Base-by-base conservation (phyloP, 2,329 filamentous ascomycete species). In the Hypoxylon sp. region DNA sequence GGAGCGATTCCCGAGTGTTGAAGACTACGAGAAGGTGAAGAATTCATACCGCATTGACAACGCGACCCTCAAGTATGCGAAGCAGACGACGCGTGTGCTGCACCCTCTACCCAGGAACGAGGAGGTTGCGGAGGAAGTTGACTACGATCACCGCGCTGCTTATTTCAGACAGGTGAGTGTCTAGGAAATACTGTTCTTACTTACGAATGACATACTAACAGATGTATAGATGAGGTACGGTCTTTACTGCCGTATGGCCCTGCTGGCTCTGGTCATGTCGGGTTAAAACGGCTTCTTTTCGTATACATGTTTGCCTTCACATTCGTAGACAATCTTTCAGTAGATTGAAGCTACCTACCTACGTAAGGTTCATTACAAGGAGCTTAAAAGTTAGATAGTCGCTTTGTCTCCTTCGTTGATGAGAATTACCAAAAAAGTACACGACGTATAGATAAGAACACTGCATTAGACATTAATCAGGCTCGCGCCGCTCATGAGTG, bases 161-260 rank as follows among this genome's bases (percentile, higher is more conserved):
- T 99, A 99, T 85, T 99, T 99, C 84, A 90, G 96, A 92, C 96
- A 99, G 92, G 95, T 97, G 84, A 90, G 92, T 88, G 69, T 22
- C 57, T 20, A 22, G n/a, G 33, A n/a, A 27, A 46, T 42, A 30
- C 7, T 27, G 11, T 54, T 42, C 40, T 2, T 7, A 10, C 0
- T 60, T 17, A 6, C 31, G 40, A 33, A 48, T 35, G 6, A 20
- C 56, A 13, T 72, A 73, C 85, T 89, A 81, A 90, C 79, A 54
- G 49, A 31, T 72, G 64, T 13, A 51, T 65, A 98, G 95, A 98
- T 98, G 95, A 90, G 92, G 83, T 98, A 98, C 83, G 96, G 96
- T 76, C 89, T 99, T 76, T 98, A 98, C 87, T 97, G 93, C 82
- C 92, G 96, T 80, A 99, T 99, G 96, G 96, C 96, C 75, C 84